Evolutionary conservation across 139 green algal species (phyloP).

Genomic region (Micractinium conductrix): DNA sequence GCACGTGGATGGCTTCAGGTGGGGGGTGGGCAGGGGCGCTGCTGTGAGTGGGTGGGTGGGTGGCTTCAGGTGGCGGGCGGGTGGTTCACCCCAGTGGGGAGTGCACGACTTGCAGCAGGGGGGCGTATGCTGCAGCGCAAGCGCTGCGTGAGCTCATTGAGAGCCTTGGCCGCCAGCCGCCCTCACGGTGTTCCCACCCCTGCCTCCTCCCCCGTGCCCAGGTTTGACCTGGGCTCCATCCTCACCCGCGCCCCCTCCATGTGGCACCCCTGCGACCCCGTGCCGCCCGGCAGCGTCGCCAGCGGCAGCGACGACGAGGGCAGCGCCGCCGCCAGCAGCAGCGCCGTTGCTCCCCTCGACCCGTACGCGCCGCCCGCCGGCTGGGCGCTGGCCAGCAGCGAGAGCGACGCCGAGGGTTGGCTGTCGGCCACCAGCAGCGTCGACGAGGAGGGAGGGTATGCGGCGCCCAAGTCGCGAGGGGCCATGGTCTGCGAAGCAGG

Average conservation of each 20-base stretch:
- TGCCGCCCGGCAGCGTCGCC: background rate
- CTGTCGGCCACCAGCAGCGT: constrained; percentile 10
- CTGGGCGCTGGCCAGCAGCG: background rate
- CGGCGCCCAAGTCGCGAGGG: constrained; percentile 14
- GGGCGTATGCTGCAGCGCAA: too few species aligned
- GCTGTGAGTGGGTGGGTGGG: constrained; percentile 41
- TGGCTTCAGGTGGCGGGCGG: too few species aligned
- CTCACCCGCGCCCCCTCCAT: constrained; percentile 88
- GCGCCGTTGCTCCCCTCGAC: background rate
- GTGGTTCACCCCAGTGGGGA: too few species aligned
- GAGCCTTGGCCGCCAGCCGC: background rate
- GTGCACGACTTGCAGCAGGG: too few species aligned
- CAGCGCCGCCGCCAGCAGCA: background rate
- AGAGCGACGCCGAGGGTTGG: constrained; percentile 30
- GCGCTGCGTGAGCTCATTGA: too few species aligned
- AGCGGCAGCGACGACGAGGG: background rate
- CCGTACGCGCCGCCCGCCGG: background rate
- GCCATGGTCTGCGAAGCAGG: constrained; percentile 25
- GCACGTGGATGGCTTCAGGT: constrained; percentile 91
- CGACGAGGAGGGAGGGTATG: constrained; percentile 5
- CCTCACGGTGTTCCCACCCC: background rate
- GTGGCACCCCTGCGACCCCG: constrained; percentile 67
- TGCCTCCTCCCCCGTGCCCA: constrained; percentile 22
- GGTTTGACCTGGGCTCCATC: constrained; percentile 98
- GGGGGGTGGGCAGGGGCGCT: constrained; percentile 17